Evolutionary conservation across 2,329 filamentous ascomycete species (phyloP), one percentile per base, ranked within the genome.

Genomic region (Aspergillus caelatus): DNA sequence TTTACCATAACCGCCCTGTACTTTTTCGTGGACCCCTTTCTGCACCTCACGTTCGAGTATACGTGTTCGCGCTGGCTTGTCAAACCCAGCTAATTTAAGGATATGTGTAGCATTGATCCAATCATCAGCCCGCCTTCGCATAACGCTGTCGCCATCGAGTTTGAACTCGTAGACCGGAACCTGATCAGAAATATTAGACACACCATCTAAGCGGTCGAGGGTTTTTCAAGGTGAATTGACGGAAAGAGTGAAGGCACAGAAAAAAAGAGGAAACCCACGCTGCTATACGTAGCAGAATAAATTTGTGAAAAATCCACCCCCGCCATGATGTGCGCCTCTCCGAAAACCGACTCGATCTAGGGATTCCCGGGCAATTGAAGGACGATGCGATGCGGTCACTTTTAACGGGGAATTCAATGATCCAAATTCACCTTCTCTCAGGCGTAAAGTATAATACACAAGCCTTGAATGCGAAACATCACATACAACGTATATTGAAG

Each of bases 91-190:
- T 46, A 96, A 93, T 76, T 99, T 99, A 56, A 99, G 83, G 64
- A 99, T 98, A 76, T 99, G 95, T 60, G 95, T 99, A n/a, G 95
- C 95, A 83, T 99, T 99, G 81, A 99, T 95, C 93, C 94, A 99
- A 79, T 98, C 89, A 78, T 99, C 95, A 59, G 89, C 87, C 64
- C 94, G 89, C 57, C 95, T 88, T 78, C 95, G 91, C 95, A 99
- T 99, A 68, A 98, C 91, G 91, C 97, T 93, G 75, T 96, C 93
- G 69, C 84, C 85, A 41, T 90, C 92, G 71, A 96, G 90, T 77
- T 96, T 93, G 80, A 88, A 95, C 76, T 98, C 95, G 77, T 95
- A 97, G 12, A 98, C 94, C 41, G 94, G 94, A 65, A 97, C 93
- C 93, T 97, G 73, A 62, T 62, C 56, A 57, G 62, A 14, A 43